Conservation (phyloP, 2,329 filamentous ascomycete species). For the Hypoxylon sp. region DNA sequence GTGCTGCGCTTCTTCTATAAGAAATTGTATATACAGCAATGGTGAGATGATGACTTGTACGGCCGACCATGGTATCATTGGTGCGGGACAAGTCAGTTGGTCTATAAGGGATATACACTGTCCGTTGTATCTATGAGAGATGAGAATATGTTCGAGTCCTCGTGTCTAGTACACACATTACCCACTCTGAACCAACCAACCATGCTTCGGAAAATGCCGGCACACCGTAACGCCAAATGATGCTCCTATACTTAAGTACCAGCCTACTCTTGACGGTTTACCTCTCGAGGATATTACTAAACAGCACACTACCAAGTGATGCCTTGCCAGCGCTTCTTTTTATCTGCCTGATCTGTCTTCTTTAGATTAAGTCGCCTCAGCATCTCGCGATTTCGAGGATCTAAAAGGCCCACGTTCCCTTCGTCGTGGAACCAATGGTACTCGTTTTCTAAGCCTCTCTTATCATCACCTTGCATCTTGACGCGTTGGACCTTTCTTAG, state of each 20-base stretch:
- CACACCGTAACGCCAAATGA: constrained; percentile 30
- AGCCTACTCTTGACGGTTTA: constrained; percentile 1
- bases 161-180: constrained; percentile 26
- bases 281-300: too few species aligned
- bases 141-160: constrained; percentile 36
- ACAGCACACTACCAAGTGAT: constrained; percentile 6
- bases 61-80: background rate
- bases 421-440: constrained; percentile 64
- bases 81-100: background rate
- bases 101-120: constrained; percentile 36
- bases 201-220: constrained; percentile 18
- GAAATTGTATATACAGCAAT: background rate
- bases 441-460: constrained; percentile 30
- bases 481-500: constrained; percentile 89
- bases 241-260: constrained; percentile 8
- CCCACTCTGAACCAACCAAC: constrained; percentile 15
- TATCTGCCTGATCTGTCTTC: constrained; percentile 57
- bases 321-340: constrained; percentile 53
- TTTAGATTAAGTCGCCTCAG: constrained; percentile 66
- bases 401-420: constrained; percentile 65
- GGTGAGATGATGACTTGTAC: background rate
- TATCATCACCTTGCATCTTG: constrained; percentile 77
- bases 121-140: constrained; percentile 39
- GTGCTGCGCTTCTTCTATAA: background rate
- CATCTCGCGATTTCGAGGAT: constrained; percentile 69